Evolutionary conservation across 495 filamentous ascomycete species (phyloP), one percentile per base, ranked within the genome.

Genomic region (Trichoderma asperelloides): DNA sequence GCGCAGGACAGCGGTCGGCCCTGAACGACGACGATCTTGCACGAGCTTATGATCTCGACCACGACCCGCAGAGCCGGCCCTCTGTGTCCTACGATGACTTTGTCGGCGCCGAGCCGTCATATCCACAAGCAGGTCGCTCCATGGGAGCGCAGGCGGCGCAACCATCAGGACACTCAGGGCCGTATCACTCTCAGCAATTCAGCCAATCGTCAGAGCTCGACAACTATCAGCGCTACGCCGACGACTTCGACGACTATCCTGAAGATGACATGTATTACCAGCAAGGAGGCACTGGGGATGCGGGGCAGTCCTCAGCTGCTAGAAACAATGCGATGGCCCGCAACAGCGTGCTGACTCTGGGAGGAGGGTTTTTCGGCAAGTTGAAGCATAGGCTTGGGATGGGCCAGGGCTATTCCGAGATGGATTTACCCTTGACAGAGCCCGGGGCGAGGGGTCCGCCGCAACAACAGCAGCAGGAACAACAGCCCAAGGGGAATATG

Each of bases 81-180:
- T 97, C 93, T 25, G 84, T 93, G 62, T 96, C 94, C 40, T 97
- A 97, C 76, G 95, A 98, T 81, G 87, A 93, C 65, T 98, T 98
- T 73, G 87, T 98, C 67, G 96, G 95, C 63, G 86, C 77, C 28
- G 72, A 72, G 67, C 77, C 75, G 62, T 67, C 74, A 9, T 77
- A 74, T 69, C 76, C 70, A 41, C 65, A 65, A 45, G 68, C 70
- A 43, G 55, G 67, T 51, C 69, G 73, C 16, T 80, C 82, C 65
- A 84, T 84, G 63, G n/a, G n/a, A n/a, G 39, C 64, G 37, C 39
- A 43, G 27, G n/a, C 41, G 15, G 21, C 40, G 43, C 82, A 85
- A 16, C 81, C 84, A n/a, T 77, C 65, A 11, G 55, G 9, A 12
- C 55, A 12, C 1, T 49, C 64, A 7, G 64, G 64, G n/a, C 81